phyloP scores from a whole-genome alignment of 805 yeast genomes.

The Kodamaea jinghongensis region DNA sequence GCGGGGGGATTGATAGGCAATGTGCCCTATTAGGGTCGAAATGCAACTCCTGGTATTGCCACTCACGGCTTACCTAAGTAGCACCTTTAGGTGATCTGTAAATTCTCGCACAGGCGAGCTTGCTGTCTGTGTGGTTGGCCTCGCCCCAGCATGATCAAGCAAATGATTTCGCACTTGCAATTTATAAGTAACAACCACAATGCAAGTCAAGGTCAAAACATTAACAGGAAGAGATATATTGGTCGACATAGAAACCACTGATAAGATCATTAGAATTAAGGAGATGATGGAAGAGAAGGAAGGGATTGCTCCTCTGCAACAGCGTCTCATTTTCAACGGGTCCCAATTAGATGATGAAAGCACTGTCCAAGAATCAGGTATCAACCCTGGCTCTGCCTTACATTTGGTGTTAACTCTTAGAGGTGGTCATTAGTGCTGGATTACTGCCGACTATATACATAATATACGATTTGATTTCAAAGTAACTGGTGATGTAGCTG shows the following conservation, averaged over 20 bases:
- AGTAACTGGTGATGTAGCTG: no score
- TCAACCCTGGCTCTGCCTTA: slow-evolving; percentile 80
- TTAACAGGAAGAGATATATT: slow-evolving; percentile 81
- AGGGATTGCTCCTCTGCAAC: slow-evolving; percentile 96
- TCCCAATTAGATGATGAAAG: slow-evolving; percentile 87
- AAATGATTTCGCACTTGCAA: background rate
- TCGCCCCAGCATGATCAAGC: background rate
- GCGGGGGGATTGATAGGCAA: no score
- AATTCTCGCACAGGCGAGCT: background rate
- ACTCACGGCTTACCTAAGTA: no score
- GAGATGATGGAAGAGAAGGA: slow-evolving; percentile 94
- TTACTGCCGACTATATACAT: no score
- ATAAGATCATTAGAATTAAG: slow-evolving; percentile 70
- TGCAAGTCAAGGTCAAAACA: slow-evolving; percentile 74
- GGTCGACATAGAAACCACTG: slow-evolving; percentile 68
- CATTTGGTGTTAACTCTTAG: slow-evolving; percentile 90
- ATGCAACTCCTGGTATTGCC: no score
- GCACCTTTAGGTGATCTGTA: no score
- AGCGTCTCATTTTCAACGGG: slow-evolving; percentile 85
- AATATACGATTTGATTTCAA: no score
- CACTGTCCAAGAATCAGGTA: slow-evolving; percentile 68
- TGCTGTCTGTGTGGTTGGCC: background rate
- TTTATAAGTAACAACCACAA: slow-evolving; percentile 15
- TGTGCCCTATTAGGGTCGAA: no score
- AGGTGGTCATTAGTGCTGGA: slow-evolving; percentile 68